phyloP scores from a whole-genome alignment of 2,329 filamentous ascomycete species.

The Akanthomyces muscarius region DNA sequence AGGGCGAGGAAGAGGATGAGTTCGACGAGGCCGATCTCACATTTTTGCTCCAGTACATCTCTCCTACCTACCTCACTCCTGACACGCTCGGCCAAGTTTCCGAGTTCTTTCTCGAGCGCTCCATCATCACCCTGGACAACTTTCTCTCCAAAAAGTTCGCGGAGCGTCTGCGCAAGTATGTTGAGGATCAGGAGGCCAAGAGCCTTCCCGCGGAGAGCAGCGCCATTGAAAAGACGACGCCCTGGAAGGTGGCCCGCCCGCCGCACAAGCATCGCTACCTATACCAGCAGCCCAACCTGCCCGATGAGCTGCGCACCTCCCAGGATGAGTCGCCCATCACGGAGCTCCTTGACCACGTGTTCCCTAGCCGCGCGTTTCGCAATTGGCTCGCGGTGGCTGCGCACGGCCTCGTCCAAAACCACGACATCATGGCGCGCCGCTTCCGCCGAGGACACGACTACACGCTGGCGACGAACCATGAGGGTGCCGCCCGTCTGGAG shows the following conservation, averaged over 20 bases:
- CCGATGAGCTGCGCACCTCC: conserved; percentile 32
- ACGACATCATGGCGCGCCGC: conserved; percentile 75
- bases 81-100: conserved; percentile 82
- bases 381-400: conserved; percentile 88
- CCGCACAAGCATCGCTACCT: conserved; percentile 95
- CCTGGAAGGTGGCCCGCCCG: conserved; percentile 75
- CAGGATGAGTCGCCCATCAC: conserved; percentile 57
- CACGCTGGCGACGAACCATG: conserved; percentile 83
- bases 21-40: conserved; percentile 78
- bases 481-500: conserved; percentile 73
- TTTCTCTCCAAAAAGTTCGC: conserved; percentile 79
- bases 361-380: conserved; percentile 81
- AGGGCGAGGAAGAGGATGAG: conserved; percentile 39
- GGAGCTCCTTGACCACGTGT: conserved; percentile 74
- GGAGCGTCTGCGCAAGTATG: conserved; percentile 63
- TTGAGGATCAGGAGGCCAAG: conserved; percentile 60
- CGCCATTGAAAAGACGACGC: conserved; percentile 54
- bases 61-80: conserved; percentile 85
- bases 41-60: conserved; percentile 85
- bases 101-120: conserved; percentile 76
- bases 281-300: conserved; percentile 61
- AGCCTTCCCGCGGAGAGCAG: conserved; percentile 43
- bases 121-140: conserved; percentile 74
- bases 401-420: conserved; percentile 65
- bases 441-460: conserved; percentile 89